Base-by-base conservation (phyloP, 179 eudicot species). In the Silene vulgaris region DNA sequence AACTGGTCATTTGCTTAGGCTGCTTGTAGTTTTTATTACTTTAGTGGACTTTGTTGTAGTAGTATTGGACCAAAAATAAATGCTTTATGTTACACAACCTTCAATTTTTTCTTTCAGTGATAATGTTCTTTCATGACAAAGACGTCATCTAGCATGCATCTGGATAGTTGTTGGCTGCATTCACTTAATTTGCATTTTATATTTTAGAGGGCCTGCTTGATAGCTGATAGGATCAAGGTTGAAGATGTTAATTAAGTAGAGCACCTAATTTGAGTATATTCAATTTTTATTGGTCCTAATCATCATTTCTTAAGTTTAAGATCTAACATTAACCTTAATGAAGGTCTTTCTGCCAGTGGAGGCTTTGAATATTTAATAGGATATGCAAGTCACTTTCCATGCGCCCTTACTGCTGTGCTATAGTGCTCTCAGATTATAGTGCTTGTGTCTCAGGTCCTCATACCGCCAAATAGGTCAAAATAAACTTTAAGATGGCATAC, bases 261-360 rank as follows among this genome's bases (percentile, higher is more conserved):
- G 73, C 28, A 69, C 73, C 73, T 43, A 19, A 69, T 32, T 43
- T 30, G 60, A 16, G 60, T 56, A 56, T 67, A 14, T 43, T 13
- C 21, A 43, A 21, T 52, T 21, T 12, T 37, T 45, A 67, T 7
- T 67, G 5, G 43, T 67, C 19, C 19, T 35, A 6, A n/a, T 35
- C 28, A 8, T 67, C 71, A 35, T 35, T n/a, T 37, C 50, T 67
- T 67, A 37, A 2, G 71, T n/a, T 67, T n/a, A 35, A 14, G 69
- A 65, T 14, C 17, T 9, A n/a, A 12, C 12, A 8, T 64, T 13
- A 64, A 26, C n/a, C 12, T 19, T 16, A 56, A 56, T n/a, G 19
- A 56, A 16, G 60, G 71, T 17, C 13, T 8, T 67, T 67, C 28
- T 7, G 52, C 26, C 43, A 67, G 52, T 67, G 28, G 26, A 37